A percentile compares a stretch with the other conserved stretches of the same genome.
phyloP scores from a whole-genome alignment of 2,329 filamentous ascomycete genomes.

The Aspergillus hortae region DNA sequence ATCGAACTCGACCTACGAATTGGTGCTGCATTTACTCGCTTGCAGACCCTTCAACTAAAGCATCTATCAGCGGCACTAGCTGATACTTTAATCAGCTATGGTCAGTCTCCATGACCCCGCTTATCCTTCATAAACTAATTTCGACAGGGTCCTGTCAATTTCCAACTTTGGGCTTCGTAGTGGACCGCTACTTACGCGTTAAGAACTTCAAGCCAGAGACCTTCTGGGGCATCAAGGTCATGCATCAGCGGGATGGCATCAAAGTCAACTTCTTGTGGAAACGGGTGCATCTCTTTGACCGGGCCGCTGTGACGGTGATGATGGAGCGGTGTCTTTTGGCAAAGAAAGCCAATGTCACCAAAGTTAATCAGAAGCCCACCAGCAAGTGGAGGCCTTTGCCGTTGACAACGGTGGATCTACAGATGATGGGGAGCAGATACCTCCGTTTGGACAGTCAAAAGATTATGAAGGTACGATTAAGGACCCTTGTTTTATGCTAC shows the following conservation, averaged over 20 bases:
- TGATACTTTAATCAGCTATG: slow-evolving; percentile 73
- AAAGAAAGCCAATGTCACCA: slow-evolving; percentile 73
- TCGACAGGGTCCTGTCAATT: slow-evolving; percentile 82
- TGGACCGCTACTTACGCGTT: slow-evolving; percentile 91
- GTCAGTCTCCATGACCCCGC: slow-evolving; percentile 41
- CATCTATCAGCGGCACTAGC: slow-evolving; percentile 65
- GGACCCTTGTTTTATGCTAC: not conserved
- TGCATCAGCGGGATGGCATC: slow-evolving; percentile 71
- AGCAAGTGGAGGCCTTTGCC: slow-evolving; percentile 93
- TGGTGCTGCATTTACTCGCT: slow-evolving; percentile 86
- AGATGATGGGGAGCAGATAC: slow-evolving; percentile 89
- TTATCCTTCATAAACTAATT: not conserved
- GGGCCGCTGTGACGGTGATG: slow-evolving; percentile 72
- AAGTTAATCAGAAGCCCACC: slow-evolving; percentile 85
- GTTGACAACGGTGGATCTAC: slow-evolving; percentile 90
- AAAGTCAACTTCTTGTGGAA: slow-evolving; percentile 83
- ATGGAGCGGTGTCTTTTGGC: slow-evolving; percentile 81
- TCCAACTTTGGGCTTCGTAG: slow-evolving; percentile 92
- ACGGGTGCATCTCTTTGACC: slow-evolving; percentile 80
- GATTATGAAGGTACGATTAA: slow-evolving; percentile 68
- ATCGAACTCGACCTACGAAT: slow-evolving; percentile 93
- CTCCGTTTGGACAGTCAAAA: slow-evolving; percentile 86
- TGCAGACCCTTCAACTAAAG: slow-evolving; percentile 76
- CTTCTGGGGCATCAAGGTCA: slow-evolving; percentile 90
- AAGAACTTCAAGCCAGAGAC: slow-evolving; percentile 88